A percentile compares a stretch with the other conserved stretches of the same genome.
Conservation (phyloP, 1,284 basidiomycete genomes). For the Pyrrhoderma noxium region DNA sequence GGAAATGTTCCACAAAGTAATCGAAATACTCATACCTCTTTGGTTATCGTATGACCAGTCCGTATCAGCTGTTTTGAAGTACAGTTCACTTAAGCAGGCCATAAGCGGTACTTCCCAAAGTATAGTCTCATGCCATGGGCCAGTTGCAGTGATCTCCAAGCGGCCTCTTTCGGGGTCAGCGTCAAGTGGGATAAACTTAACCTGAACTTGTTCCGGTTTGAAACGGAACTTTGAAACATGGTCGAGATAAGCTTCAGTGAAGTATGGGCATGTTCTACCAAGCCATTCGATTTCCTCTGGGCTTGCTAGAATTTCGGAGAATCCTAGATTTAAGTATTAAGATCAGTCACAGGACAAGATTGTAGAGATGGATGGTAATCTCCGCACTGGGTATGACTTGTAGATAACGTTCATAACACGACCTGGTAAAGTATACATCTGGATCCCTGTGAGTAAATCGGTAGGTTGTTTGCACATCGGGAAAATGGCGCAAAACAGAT, state of each 20-base stretch:
- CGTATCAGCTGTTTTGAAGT: conserved; percentile 62
- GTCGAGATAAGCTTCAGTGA: conserved; percentile 68
- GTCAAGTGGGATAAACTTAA: conserved; percentile 56
- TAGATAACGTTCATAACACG: conserved; percentile 62
- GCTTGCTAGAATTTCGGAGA: conserved; percentile 58
- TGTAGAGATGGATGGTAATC: not conserved
- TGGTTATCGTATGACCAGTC: conserved; percentile 85
- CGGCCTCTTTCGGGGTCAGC: conserved; percentile 51
- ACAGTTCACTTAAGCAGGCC: conserved; percentile 78
- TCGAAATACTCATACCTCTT: conserved; percentile 40
- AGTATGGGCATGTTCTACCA: conserved; percentile 64
- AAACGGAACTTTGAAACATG: conserved; percentile 72
- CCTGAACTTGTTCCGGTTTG: conserved; percentile 73
- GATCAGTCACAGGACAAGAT: not conserved
- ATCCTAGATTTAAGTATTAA: conserved; percentile 38
- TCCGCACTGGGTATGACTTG: conserved; percentile 61
- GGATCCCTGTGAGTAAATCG: conserved; percentile 82
- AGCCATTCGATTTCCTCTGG: conserved; percentile 68
- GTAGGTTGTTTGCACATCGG: conserved; percentile 61
- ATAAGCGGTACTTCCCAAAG: conserved; percentile 96
- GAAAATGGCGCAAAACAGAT: conserved; percentile 80
- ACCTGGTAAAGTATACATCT: conserved; percentile 63
- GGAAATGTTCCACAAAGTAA: not conserved
- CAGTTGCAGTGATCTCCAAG: conserved; percentile 68
- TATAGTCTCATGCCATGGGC: conserved; percentile 86